Conservation (phyloP, 192 early-diverging fungal genomes). For the Mortierella claussenii region DNA sequence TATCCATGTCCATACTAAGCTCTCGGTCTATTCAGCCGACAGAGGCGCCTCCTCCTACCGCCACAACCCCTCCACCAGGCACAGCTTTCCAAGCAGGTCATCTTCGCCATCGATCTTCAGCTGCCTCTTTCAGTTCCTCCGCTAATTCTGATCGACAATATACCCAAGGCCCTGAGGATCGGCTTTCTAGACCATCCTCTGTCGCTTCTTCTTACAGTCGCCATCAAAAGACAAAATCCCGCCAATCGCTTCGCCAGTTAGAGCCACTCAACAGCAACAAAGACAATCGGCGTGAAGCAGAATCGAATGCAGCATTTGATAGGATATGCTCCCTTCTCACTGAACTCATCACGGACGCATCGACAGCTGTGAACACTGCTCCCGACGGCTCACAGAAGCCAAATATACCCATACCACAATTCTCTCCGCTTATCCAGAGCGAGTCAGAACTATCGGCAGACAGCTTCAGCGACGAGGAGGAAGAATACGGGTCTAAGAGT, state of each 20-base stretch:
- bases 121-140: conserved; percentile 13
- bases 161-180: conserved; percentile 34
- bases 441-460: conserved; percentile 26
- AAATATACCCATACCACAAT: conserved; percentile 31
- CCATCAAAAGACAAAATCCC: conserved; percentile 19
- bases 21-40: neutral
- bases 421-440: conserved; percentile 16
- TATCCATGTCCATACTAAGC: conserved; percentile 5
- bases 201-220: conserved; percentile 24
- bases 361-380: conserved; percentile 47
- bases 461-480: conserved; percentile 7
- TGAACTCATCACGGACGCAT: conserved; percentile 50
- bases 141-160: conserved; percentile 35
- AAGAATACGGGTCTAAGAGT: conserved; percentile 4
- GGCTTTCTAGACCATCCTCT: conserved; percentile 25
- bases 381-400: conserved; percentile 40
- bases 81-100: conserved; percentile 18
- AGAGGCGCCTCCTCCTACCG: conserved; percentile 28
- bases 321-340: conserved; percentile 42
- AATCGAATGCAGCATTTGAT: conserved; percentile 40
- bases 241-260: conserved; percentile 39
- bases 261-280: conserved; percentile 12
- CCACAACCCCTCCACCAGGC: conserved; percentile 22
- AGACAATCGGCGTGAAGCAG: conserved; percentile 13
- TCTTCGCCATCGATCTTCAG: conserved; percentile 29